Evolutionary conservation across 2,329 filamentous ascomycete species (phyloP).

Genomic region (Chaetomium strumarium): DNA sequence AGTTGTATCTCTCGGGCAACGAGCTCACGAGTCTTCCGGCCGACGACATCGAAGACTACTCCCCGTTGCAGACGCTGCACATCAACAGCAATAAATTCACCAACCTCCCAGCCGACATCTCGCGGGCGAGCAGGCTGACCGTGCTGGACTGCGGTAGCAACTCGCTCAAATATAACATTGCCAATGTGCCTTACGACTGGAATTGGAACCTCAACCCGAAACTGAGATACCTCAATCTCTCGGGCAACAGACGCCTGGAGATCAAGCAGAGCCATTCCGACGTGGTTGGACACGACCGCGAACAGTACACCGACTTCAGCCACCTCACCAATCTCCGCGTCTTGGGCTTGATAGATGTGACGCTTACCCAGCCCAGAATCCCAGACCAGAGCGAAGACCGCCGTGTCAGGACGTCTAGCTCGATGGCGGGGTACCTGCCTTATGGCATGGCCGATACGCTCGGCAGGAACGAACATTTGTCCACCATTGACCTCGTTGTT

Average conservation of each 20-base stretch:
- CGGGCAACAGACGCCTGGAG: constrained; percentile 91
- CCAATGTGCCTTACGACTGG: constrained; percentile 99
- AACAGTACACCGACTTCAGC: constrained; percentile 82
- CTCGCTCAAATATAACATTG: constrained; percentile 94
- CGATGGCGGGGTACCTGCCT: constrained; percentile 78
- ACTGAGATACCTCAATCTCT: constrained; percentile 89
- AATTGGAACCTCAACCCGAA: constrained; percentile 99
- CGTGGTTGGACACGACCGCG: constrained; percentile 51
- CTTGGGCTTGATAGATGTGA: constrained; percentile 95
- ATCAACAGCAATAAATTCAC: constrained; percentile 99
- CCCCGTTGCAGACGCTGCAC: constrained; percentile 80
- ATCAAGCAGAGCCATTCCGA: constrained; percentile 65
- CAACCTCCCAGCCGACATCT: constrained; percentile 89
- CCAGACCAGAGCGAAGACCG: constrained; percentile 94
- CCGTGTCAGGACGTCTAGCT: constrained; percentile 94
- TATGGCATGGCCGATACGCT: constrained; percentile 98
- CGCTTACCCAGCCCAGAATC: constrained; percentile 84
- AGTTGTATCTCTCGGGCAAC: constrained; percentile 93
- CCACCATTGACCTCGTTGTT: constrained; percentile 91
- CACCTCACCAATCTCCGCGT: constrained; percentile 77
- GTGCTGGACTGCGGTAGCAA: constrained; percentile 95
- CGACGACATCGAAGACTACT: constrained; percentile 88
- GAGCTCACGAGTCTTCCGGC: constrained; percentile 85
- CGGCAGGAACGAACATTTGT: constrained; percentile 88
- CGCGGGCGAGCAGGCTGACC: constrained; percentile 84